Conservation (phyloP, 2,329 filamentous ascomycete species). For the Ceratocystiopsis minuta region DNA sequence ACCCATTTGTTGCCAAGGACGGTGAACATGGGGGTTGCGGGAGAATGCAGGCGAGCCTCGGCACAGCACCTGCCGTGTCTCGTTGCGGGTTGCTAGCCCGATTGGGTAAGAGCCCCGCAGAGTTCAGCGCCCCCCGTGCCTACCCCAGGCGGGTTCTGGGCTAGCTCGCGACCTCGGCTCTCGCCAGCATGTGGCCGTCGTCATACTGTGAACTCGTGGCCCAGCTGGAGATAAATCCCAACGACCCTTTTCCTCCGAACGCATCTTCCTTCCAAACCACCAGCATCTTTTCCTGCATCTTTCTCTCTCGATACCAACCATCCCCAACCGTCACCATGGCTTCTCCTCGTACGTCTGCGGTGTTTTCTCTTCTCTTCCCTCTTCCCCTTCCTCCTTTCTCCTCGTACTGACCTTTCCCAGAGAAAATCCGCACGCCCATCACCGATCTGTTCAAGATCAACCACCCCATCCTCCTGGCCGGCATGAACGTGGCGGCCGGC, state of each 20-base stretch:
- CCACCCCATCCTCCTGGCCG: slow-evolving; percentile 85
- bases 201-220: too few relatives aligned
- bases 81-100: too few relatives aligned
- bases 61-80: not conserved
- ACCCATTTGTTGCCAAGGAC: too few relatives aligned
- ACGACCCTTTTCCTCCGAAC: not conserved
- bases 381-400: not conserved
- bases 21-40: too few relatives aligned
- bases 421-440: slow-evolving; percentile 75
- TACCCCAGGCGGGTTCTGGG: too few relatives aligned
- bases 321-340: slow-evolving; percentile 38
- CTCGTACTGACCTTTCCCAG: slow-evolving; percentile 23
- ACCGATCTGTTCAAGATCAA: slow-evolving; percentile 98
- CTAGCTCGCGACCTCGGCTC: slow-evolving; percentile 9
- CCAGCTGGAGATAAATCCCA: too few relatives aligned
- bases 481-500: slow-evolving; percentile 97
- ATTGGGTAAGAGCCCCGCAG: too few relatives aligned
- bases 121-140: too few relatives aligned
- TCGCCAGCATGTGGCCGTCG: slow-evolving; percentile 10
- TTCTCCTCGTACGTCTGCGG: slow-evolving; percentile 47
- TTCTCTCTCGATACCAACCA: slow-evolving; percentile 1
- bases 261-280: too few relatives aligned
- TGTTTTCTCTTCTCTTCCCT: not conserved
- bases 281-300: slow-evolving; percentile 4
- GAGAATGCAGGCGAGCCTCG: not conserved